Conservation (phyloP, 2,329 filamentous ascomycete genomes). For the Xylariaceae sp. region DNA sequence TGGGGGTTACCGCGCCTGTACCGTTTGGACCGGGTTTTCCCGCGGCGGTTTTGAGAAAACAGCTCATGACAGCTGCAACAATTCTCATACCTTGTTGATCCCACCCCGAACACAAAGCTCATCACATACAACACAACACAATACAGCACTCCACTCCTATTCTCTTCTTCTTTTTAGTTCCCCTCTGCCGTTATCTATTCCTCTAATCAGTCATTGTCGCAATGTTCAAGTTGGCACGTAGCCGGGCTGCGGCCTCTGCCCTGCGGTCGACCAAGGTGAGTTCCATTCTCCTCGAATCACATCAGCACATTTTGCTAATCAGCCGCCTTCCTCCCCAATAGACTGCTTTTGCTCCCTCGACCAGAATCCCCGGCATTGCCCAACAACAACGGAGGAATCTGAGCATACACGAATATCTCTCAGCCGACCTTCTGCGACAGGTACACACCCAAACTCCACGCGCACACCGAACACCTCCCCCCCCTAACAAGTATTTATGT, state of each 20-base stretch:
- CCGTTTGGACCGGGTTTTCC: not conserved
- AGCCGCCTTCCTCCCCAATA: constrained; percentile 9
- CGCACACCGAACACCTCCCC: constrained; percentile 9
- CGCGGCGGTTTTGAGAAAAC: too few species aligned
- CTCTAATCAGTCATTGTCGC: constrained; percentile 28
- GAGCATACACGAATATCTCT: constrained; percentile 98
- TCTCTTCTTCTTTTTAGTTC: not conserved
- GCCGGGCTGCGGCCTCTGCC: constrained; percentile 74
- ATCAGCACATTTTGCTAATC: constrained; percentile 4
- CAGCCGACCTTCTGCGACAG: constrained; percentile 80
- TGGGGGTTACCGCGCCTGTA: not conserved
- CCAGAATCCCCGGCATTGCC: constrained; percentile 59
- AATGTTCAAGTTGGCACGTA: constrained; percentile 89
- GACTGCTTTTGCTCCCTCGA: constrained; percentile 42
- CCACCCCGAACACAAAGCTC: too few species aligned
- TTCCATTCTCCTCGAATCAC: not conserved
- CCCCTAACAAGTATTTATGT: constrained; percentile 24
- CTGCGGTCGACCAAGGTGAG: constrained; percentile 73
- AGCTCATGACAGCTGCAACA: too few species aligned
- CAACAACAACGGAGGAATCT: constrained; percentile 82
- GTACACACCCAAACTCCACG: constrained; percentile 39
- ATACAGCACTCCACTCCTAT: not conserved
- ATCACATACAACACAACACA: too few species aligned
- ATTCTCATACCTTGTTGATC: too few species aligned
- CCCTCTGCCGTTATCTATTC: too few species aligned